Evolutionary conservation across 2,329 filamentous ascomycete species (phyloP).

Genomic region (Acarospora socialis): DNA sequence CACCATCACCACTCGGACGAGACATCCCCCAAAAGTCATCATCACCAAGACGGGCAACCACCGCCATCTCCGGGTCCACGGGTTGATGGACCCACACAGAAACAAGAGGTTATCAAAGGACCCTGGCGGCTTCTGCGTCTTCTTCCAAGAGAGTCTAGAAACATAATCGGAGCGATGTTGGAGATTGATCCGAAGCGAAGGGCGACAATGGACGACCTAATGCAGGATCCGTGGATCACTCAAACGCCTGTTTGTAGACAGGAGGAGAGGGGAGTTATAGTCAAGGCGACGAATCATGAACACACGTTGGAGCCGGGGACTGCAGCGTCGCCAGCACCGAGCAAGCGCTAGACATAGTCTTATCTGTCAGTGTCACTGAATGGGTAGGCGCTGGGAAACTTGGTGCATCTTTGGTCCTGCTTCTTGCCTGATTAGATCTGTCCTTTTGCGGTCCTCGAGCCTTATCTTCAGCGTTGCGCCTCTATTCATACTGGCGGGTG

Average conservation of each 20-base stretch:
- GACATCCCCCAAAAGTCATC: too few species aligned
- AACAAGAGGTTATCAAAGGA: slow-evolving; percentile 72
- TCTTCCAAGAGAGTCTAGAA: slow-evolving; percentile 73
- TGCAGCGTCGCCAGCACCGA: slow-evolving; percentile 21
- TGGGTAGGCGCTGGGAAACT: too few species aligned
- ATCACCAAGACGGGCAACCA: slow-evolving; percentile 7
- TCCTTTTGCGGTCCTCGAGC: too few species aligned
- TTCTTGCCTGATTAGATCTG: too few species aligned
- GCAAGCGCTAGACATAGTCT: too few species aligned
- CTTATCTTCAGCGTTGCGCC: too few species aligned
- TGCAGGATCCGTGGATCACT: slow-evolving; percentile 81
- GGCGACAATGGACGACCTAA: slow-evolving; percentile 71
- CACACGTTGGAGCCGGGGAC: slow-evolving; percentile 65
- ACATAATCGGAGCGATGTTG: slow-evolving; percentile 86
- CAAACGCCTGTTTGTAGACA: slow-evolving; percentile 71
- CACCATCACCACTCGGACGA: slow-evolving; percentile 9
- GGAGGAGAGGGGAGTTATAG: slow-evolving; percentile 56
- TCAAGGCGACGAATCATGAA: slow-evolving; percentile 61
- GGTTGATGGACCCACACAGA: slow-evolving; percentile 27
- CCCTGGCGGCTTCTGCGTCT: slow-evolving; percentile 82
- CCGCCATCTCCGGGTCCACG: slow-evolving; percentile 1
- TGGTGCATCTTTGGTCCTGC: too few species aligned
- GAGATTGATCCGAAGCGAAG: slow-evolving; percentile 73
- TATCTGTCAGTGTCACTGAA: too few species aligned
- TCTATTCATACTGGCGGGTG: too few species aligned